Evolutionary conservation across 768 basidiomycete species (phyloP).

Genomic region (Hebeloma cylindrosporum): DNA sequence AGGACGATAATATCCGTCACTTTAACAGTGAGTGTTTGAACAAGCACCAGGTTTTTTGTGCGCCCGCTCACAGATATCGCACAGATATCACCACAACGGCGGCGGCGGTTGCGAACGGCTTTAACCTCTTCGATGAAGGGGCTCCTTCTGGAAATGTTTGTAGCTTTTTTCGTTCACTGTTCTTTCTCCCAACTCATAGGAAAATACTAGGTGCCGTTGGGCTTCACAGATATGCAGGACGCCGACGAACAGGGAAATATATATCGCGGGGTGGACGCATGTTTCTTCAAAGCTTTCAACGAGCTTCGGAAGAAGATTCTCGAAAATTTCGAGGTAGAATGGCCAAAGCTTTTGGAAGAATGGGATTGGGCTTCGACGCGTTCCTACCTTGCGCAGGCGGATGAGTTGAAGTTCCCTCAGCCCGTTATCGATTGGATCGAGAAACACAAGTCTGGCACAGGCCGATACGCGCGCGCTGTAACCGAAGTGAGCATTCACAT

Average conservation of each 20-base stretch:
- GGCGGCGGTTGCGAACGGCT: neutral
- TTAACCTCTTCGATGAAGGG: constrained; percentile 14
- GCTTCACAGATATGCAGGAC: constrained; percentile 10
- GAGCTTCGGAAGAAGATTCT: constrained; percentile 7
- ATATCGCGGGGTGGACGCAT: constrained; percentile 13
- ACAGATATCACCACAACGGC: constrained; percentile 10
- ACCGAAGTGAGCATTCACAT: constrained; percentile 11
- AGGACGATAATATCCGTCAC: constrained; percentile 14
- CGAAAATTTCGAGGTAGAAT: constrained; percentile 18
- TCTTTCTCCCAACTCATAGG: neutral
- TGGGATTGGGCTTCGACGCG: constrained; percentile 22
- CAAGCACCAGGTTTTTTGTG: neutral
- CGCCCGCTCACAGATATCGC: neutral
- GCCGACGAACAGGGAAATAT: constrained; percentile 4
- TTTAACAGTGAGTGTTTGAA: constrained; percentile 13
- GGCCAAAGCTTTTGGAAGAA: constrained; percentile 22
- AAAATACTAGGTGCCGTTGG: constrained; percentile 7
- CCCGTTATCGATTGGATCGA: constrained; percentile 18
- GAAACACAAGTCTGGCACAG: constrained; percentile 13
- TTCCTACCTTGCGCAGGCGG: constrained; percentile 16
- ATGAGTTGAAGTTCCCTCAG: constrained; percentile 6
- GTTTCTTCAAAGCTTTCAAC: constrained; percentile 17
- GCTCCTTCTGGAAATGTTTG: constrained; percentile 1
- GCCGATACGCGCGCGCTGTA: constrained; percentile 9
- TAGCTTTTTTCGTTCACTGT: neutral